Evolutionary conservation across 345 rosid genomes (phyloP).

Genomic region (Leavenworthia alabamica): DNA sequence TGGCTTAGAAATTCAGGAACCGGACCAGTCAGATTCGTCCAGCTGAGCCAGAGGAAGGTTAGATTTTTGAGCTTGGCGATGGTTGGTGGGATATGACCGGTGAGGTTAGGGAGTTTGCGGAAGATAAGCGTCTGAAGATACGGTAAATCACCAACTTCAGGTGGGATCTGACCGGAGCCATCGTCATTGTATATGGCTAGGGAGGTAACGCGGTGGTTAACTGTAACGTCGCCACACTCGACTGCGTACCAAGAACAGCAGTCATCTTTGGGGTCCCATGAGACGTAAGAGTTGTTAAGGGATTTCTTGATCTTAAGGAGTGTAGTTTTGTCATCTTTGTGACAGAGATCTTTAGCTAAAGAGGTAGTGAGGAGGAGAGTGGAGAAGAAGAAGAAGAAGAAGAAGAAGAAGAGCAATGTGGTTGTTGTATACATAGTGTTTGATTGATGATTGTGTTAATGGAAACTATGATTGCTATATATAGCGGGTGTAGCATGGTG

Average conservation of each 20-base stretch:
- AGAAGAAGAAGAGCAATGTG: conserved; percentile 1
- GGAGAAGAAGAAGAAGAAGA: too few species aligned
- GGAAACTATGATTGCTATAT: conserved; percentile 8
- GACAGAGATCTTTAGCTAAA: conserved; percentile 42
- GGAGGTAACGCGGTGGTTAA: conserved; percentile 51
- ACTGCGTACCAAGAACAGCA: conserved; percentile 68
- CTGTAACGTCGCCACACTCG: conserved; percentile 44
- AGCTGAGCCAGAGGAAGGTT: conserved; percentile 40
- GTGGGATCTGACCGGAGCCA: conserved; percentile 44
- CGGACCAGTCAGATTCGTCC: conserved; percentile 45
- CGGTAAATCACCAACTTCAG: conserved; percentile 57
- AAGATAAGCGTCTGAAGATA: conserved; percentile 39
- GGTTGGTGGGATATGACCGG: conserved; percentile 50
- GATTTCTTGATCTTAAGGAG: conserved; percentile 52
- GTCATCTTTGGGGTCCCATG: conserved; percentile 56
- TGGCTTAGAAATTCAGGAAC: conserved; percentile 40
- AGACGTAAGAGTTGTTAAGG: conserved; percentile 52
- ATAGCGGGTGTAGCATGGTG: background rate
- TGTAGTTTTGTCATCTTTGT: conserved; percentile 48
- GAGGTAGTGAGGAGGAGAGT: conserved; percentile 27
- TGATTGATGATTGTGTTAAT: background rate
- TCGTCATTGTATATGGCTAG: conserved; percentile 40
- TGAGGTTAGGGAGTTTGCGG: conserved; percentile 49
- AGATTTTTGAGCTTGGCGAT: conserved; percentile 54
- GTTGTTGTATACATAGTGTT: conserved; percentile 18